A percentile compares a stretch with the other conserved stretches of the same genome.
phyloP scores from a whole-genome alignment of 2,329 filamentous ascomycete species.

The Venturia effusa region DNA sequence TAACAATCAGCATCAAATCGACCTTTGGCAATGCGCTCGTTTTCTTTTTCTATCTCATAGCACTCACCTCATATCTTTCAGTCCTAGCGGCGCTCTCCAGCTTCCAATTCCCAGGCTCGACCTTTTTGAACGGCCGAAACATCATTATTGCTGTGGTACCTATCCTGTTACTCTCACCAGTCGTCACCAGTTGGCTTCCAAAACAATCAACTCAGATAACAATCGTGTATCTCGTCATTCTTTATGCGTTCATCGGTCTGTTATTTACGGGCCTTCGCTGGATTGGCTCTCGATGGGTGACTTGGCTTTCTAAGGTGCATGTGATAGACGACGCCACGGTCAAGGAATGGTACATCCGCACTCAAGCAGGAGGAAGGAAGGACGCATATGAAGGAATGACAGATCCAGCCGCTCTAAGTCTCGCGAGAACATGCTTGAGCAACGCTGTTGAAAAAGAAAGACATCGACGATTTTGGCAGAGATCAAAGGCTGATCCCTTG shows the following conservation, averaged over 20 bases:
- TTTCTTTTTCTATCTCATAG: conserved; percentile 49
- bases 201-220: conserved; percentile 35
- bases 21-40: conserved; percentile 39
- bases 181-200: conserved; percentile 42
- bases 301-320: conserved; percentile 43
- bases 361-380: conserved; percentile 17
- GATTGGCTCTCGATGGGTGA: conserved; percentile 47
- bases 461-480: conserved; percentile 32
- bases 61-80: conserved; percentile 48
- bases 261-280: conserved; percentile 43
- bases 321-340: conserved; percentile 40
- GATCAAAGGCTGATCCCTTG: conserved; percentile 32
- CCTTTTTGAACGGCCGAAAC: conserved; percentile 46
- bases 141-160: conserved; percentile 46
- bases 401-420: conserved; percentile 37
- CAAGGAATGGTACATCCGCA: conserved; percentile 37
- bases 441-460: conserved; percentile 36
- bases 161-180: conserved; percentile 44
- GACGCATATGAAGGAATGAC: conserved; percentile 35
- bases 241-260: conserved; percentile 42
- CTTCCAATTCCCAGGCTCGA: conserved; percentile 40
- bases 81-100: conserved; percentile 38
- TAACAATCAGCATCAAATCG: conserved; percentile 37
- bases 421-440: conserved; percentile 36
- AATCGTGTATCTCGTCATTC: conserved; percentile 43